phyloP scores from a whole-genome alignment of 192 early-diverging fungal species.

The Diversispora epigaea region DNA sequence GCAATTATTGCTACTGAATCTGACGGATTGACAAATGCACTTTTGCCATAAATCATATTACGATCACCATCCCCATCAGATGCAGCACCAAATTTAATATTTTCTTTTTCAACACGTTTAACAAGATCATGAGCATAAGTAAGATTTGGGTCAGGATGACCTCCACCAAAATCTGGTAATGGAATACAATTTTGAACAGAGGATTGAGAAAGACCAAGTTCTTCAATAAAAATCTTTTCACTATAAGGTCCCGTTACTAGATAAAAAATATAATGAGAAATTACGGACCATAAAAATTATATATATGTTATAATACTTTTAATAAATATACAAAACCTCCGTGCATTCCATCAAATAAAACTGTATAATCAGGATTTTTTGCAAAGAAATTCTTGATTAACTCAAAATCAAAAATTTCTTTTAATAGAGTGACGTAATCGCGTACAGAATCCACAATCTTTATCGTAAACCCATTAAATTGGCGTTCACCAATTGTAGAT shows the following conservation, averaged over 20 bases:
- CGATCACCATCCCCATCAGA: conserved; percentile 98
- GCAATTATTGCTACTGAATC: conserved; percentile 98
- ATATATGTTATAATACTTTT: conserved; percentile 15
- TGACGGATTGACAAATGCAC: conserved; percentile 93
- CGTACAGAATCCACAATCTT: conserved; percentile 86
- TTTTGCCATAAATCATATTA: conserved; percentile 97
- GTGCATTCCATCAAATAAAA: conserved; percentile 94
- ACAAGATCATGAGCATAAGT: conserved; percentile 95
- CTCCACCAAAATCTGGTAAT: conserved; percentile 87
- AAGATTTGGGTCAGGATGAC: conserved; percentile 97
- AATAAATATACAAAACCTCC: conserved; percentile 56
- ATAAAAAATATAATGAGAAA: not conserved
- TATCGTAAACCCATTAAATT: conserved; percentile 64
- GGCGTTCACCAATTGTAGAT: conserved; percentile 61
- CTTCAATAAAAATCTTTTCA: conserved; percentile 78
- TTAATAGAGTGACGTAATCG: conserved; percentile 86
- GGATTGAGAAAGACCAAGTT: conserved; percentile 79
- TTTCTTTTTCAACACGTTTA: conserved; percentile 78
- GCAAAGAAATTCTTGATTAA: conserved; percentile 76
- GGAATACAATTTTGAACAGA: conserved; percentile 83
- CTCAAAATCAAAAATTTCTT: conserved; percentile 91
- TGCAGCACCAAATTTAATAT: conserved; percentile 87
- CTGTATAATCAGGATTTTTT: conserved; percentile 68
- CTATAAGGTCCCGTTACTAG: conserved; percentile 94
- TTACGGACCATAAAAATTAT: no score